Base-by-base conservation (phyloP, 306 rosid species). In the Chamaecrista fasciculata region DNA sequence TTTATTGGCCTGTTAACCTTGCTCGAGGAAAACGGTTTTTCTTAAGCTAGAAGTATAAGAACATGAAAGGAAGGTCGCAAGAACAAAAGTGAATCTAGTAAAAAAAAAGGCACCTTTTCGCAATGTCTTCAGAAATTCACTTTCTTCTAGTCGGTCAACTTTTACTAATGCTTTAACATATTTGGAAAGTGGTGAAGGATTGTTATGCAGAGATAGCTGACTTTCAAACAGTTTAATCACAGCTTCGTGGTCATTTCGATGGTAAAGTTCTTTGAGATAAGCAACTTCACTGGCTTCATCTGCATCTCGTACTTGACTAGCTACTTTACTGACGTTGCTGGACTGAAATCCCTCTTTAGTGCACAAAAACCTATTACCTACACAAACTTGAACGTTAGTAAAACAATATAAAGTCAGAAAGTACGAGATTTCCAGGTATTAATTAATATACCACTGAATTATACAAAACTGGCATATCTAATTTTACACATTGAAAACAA, bases 221-320 rank as follows among this genome's bases (percentile, higher is more conserved):
- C 86, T 91, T 84, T 94, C 97, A 85, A 91, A 94, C 57, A 83
- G 28, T 73, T 84, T 85, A 74, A 94, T 91, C 78, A 94, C 97
- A 23, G 90, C 86, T 79, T 94, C 99, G 12, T 84, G 90, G 76
- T 88, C 96, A 52, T 82, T 86, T 37, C 87, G 82, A 70, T 62
- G 84, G 86, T 67, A 77, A 48, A 90, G 96, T 82, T 91, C 95
- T 83, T 84, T 94, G 55, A 91, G 87, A 81, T 83, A 80, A 57
- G 96, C 80, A 81, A 86, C 75, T 70, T 92, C 95, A 71, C 70
- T 80, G 2, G 86, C 90, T 75, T 91, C 97, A 69, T 94, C 94
- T n/a, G 79, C 82, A 67, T 86, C 91, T 3, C 89, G 92, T 11
- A 72, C 83, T 72, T 85, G 80, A 48, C 89, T 90, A 69, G 90